phyloP scores from a whole-genome alignment of 164 flowering plant genomes.

The Hamamelis virginiana region DNA sequence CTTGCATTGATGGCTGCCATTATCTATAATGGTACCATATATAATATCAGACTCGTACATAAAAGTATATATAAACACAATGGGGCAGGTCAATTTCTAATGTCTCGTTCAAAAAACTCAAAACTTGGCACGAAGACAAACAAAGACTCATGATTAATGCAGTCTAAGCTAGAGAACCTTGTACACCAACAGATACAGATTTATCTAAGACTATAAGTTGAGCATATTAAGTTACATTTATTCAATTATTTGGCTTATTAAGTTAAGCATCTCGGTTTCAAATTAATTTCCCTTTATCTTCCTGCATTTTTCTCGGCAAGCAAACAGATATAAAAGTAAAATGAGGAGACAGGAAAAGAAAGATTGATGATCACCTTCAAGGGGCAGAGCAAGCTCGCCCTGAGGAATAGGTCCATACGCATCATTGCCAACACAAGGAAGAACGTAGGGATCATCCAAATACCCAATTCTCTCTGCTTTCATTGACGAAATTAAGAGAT shows the following conservation, averaged over 20 bases:
- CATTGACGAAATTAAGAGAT: slow-evolving; percentile 62
- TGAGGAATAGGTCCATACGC: slow-evolving; percentile 65
- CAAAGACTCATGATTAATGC: too few species aligned
- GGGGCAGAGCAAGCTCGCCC: slow-evolving; percentile 39
- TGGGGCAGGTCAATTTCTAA: not conserved
- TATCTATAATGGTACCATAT: too few species aligned
- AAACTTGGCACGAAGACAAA: too few species aligned
- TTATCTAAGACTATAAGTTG: too few species aligned
- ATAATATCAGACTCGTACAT: not conserved
- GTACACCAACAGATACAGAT: too few species aligned
- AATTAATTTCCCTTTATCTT: not conserved
- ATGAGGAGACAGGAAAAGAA: not conserved
- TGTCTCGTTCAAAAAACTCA: too few species aligned
- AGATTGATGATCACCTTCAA: slow-evolving; percentile 48
- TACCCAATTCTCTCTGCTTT: slow-evolving; percentile 57
- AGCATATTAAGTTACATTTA: too few species aligned
- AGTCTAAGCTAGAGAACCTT: too few species aligned
- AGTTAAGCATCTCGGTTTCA: too few species aligned
- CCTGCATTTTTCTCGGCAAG: not conserved
- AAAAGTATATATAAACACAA: not conserved
- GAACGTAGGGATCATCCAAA: slow-evolving; percentile 71
- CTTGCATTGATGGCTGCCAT: too few species aligned
- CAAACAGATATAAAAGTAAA: not conserved
- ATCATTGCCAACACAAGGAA: slow-evolving; percentile 87
- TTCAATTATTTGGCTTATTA: too few species aligned